Conservation (phyloP, 1,284 basidiomycete genomes). For the Rhodofomes roseus region DNA sequence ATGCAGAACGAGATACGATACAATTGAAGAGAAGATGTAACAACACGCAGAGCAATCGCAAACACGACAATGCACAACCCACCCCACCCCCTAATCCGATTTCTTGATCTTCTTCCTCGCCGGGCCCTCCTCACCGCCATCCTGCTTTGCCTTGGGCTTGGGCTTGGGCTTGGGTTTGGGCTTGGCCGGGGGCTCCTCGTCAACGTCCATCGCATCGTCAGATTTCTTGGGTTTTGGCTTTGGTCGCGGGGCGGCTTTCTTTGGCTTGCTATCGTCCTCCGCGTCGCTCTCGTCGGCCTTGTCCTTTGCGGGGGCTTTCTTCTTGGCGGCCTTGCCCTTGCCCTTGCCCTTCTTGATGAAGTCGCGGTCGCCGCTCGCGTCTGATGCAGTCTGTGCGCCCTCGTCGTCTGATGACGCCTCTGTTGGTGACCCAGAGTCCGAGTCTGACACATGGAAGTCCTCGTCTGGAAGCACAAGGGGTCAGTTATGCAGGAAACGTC, state of each 20-base stretch:
- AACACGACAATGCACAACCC: background rate
- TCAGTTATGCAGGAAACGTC: background rate
- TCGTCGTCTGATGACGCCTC: constrained; percentile 59
- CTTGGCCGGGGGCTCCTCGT: constrained; percentile 34
- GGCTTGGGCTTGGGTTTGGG: constrained; percentile 45
- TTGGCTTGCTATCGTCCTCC: constrained; percentile 35
- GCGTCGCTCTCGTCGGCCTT: constrained; percentile 32
- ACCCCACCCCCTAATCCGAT: constrained; percentile 26
- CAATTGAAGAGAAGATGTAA: background rate
- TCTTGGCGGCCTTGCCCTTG: constrained; percentile 33
- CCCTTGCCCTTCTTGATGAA: constrained; percentile 45
- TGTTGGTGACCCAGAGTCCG: constrained; percentile 82
- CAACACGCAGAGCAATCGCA: background rate
- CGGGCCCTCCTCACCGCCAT: constrained; percentile 51
- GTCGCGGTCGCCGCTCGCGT: constrained; percentile 71
- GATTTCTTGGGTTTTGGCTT: constrained; percentile 42
- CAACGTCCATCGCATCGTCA: constrained; percentile 36
- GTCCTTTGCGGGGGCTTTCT: constrained; percentile 35
- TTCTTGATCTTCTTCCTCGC: constrained; percentile 70
- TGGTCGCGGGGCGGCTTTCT: constrained; percentile 30
- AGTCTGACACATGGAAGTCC: constrained; percentile 85
- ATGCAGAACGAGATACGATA: constrained; percentile 3
- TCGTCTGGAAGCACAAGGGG: constrained; percentile 49
- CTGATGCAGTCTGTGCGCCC: constrained; percentile 78
- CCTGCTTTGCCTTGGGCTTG: constrained; percentile 45